These are phyloP conservation scores for Terfezia claveryi DNA, from an alignment of 495 filamentous ascomycete genomes.

Conservation along the genomic window DNA sequence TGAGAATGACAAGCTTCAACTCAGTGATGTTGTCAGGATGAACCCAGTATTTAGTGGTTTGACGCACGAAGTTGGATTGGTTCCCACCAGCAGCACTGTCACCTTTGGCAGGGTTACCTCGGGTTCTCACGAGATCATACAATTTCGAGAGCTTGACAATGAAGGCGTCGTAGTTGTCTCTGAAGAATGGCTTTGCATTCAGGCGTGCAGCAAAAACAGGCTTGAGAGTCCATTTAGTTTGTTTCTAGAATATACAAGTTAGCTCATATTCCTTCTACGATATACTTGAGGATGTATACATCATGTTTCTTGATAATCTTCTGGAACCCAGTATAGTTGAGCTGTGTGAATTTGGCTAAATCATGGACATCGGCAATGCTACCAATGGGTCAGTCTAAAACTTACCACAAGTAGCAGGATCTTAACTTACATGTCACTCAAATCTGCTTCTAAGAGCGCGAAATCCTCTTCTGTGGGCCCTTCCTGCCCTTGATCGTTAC, in stretches of 20 bases:
- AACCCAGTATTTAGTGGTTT: slow-evolving; percentile 99
- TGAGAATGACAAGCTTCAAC: slow-evolving; percentile 86
- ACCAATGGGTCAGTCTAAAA: neutral
- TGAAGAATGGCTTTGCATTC: slow-evolving; percentile 92
- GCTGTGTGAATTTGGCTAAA: slow-evolving; percentile 88
- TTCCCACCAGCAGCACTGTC: slow-evolving; percentile 75
- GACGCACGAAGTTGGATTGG: slow-evolving; percentile 88
- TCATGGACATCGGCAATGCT: slow-evolving; percentile 92
- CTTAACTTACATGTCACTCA: slow-evolving; percentile 50
- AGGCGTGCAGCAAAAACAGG: slow-evolving; percentile 84
- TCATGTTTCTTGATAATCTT: slow-evolving; percentile 99
- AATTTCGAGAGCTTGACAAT: slow-evolving; percentile 89
- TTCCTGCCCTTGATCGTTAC: slow-evolving; percentile 23
- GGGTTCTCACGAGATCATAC: slow-evolving; percentile 80
- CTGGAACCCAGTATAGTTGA: slow-evolving; percentile 98
- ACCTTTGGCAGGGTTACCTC: slow-evolving; percentile 77
- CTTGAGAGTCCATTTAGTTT: slow-evolving; percentile 79
- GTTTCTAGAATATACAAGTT: slow-evolving; percentile 40
- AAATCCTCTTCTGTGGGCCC: slow-evolving; percentile 75
- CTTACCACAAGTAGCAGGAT: neutral
- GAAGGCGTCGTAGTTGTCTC: slow-evolving; percentile 92
- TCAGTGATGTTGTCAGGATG: slow-evolving; percentile 98
- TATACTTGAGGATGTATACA: slow-evolving; percentile 29
- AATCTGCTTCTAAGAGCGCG: slow-evolving; percentile 73
- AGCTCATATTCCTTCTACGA: neutral